Percentiles rank a stretch among this genome's conserved stretches.
These are phyloP conservation scores for Pythium phragmiticola DNA, from an alignment of 352 stramenopile species.

Conservation along the genomic window DNA sequence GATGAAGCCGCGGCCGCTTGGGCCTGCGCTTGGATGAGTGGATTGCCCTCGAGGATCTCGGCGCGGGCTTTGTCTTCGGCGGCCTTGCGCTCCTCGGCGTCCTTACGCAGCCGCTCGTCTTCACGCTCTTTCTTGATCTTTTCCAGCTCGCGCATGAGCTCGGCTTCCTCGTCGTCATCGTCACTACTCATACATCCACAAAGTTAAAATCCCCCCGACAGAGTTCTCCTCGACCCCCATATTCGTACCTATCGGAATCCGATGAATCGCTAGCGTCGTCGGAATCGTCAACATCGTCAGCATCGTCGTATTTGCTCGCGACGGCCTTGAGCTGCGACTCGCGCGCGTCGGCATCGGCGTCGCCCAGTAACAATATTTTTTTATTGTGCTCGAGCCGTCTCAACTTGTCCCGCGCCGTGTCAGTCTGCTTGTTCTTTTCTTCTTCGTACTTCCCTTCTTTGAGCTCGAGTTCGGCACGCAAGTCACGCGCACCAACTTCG, in stretches of 20 bases:
- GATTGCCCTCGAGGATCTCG: conserved; percentile 94
- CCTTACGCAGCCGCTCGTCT: conserved; percentile 89
- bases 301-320: conserved; percentile 88
- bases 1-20: conserved; percentile 22
- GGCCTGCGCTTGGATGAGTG: conserved; percentile 69
- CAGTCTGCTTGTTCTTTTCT: conserved; percentile 71
- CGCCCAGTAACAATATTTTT: conserved; percentile 74
- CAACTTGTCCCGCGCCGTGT: conserved; percentile 79
- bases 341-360: conserved; percentile 66
- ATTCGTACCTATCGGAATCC: conserved; percentile 64
- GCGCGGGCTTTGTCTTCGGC: conserved; percentile 86
- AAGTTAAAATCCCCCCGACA: background rate
- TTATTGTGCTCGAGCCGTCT: conserved; percentile 78
- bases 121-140: conserved; percentile 98
- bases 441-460: conserved; percentile 74
- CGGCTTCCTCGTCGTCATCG: conserved; percentile 97
- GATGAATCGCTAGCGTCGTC: conserved; percentile 61
- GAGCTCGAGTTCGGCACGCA: conserved; percentile 71
- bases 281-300: conserved; percentile 78
- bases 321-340: conserved; percentile 88
- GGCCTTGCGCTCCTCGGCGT: conserved; percentile 78
- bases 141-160: conserved; percentile 96
- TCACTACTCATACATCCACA: conserved; percentile 33
- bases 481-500: conserved; percentile 72
- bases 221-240: background rate